Evolutionary conservation across 192 early-diverging fungal species (phyloP).

Genomic region (Phlyctochytrium bullatum): DNA sequence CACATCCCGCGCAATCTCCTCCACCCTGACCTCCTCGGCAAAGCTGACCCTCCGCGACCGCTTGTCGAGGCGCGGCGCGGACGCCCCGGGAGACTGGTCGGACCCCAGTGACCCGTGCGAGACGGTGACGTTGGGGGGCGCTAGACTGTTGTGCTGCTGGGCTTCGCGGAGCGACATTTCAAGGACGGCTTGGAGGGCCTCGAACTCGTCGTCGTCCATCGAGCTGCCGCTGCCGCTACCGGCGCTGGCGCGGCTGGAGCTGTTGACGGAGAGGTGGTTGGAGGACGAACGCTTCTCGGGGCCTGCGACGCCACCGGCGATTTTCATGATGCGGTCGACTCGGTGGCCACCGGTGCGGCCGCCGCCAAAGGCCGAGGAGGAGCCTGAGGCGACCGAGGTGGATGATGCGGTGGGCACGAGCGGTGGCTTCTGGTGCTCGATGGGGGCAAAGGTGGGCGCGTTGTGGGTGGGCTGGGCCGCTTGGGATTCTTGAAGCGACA

Average conservation of each 20-base stretch:
- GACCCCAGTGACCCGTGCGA: too few species aligned
- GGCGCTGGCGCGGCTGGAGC: not conserved
- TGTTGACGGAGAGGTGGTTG: not conserved
- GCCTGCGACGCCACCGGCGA: constrained; percentile 1
- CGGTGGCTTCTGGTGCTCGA: not conserved
- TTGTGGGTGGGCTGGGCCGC: not conserved
- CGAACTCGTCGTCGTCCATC: constrained; percentile 5
- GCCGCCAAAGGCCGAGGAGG: not conserved
- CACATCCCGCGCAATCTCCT: too few species aligned
- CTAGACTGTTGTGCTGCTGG: not conserved
- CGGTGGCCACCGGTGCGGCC: not conserved
- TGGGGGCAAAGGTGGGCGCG: not conserved
- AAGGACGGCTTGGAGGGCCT: not conserved
- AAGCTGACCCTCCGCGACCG: too few species aligned
- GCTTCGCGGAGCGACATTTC: constrained; percentile 1
- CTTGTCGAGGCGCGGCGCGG: too few species aligned
- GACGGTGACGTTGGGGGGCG: too few species aligned
- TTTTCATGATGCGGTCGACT: constrained; percentile 1
- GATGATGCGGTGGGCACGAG: not conserved
- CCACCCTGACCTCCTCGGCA: too few species aligned
- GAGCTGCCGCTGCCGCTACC: not conserved
- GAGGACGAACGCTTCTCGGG: too few species aligned
- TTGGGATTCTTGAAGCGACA: not conserved
- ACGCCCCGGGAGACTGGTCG: too few species aligned
- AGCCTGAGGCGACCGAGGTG: not conserved